These are phyloP conservation scores for Cyphellophora europaea DNA, from an alignment of 2,329 filamentous ascomycete species.

Conservation along the genomic window DNA sequence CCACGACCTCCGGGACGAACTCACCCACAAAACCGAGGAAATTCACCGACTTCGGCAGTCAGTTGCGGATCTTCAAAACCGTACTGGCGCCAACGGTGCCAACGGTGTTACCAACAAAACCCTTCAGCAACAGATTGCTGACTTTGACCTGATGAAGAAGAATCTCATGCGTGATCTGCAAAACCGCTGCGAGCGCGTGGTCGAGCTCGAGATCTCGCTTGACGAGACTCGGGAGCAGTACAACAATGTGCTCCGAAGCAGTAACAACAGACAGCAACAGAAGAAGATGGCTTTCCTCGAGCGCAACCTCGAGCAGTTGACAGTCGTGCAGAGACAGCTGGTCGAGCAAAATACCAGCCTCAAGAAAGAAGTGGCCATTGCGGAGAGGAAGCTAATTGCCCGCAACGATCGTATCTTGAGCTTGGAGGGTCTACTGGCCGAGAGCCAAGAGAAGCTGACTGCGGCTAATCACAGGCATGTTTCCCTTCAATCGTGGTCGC, in stretches of 20 bases:
- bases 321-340: conserved; percentile 91
- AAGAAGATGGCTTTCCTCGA: conserved; percentile 99
- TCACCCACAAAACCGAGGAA: conserved; percentile 69
- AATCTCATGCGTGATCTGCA: conserved; percentile 97
- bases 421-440: conserved; percentile 82
- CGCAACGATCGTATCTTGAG: conserved; percentile 95
- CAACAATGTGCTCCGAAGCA: conserved; percentile 92
- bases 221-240: conserved; percentile 98
- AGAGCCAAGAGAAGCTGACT: conserved; percentile 97
- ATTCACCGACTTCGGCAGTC: conserved; percentile 71
- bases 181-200: conserved; percentile 94
- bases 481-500: background rate
- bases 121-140: conserved; percentile 92
- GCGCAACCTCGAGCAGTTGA: conserved; percentile 94
- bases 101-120: conserved; percentile 76
- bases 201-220: conserved; percentile 94
- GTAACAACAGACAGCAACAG: conserved; percentile 96
- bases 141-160: conserved; percentile 99
- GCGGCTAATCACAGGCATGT: conserved; percentile 93
- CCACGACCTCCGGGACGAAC: conserved; percentile 66
- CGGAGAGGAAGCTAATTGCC: conserved; percentile 91
- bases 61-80: conserved; percentile 69
- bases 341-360: conserved; percentile 95
- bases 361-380: conserved; percentile 99
- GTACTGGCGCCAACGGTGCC: conserved; percentile 30